Evolutionary conservation across 164 flowering plant genomes (phyloP).

Genomic region (Nelumbo lutea): DNA sequence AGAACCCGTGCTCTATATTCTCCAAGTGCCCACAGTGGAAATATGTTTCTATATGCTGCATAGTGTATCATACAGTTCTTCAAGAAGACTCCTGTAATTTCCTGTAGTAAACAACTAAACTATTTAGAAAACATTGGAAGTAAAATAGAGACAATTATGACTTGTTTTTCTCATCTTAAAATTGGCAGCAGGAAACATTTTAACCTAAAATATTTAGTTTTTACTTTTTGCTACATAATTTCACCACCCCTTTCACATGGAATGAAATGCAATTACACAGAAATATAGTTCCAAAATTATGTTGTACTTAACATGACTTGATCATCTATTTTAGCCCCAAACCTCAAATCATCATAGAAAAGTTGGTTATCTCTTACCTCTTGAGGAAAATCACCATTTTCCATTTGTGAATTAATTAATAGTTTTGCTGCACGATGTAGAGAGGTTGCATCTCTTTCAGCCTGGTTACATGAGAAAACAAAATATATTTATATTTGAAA

Average conservation of each 20-base stretch:
- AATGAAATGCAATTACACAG: no score
- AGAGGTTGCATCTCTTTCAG: conserved; percentile 41
- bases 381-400: conserved; percentile 47
- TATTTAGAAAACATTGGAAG: not conserved
- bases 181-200: no score
- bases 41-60: conserved; percentile 37
- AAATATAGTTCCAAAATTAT: no score
- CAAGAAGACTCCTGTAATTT: conserved; percentile 41
- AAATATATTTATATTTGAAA: not conserved
- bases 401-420: conserved; percentile 41
- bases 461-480: conserved; percentile 14
- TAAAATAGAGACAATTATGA: not conserved
- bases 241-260: no score
- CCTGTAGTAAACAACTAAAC: conserved; percentile 22
- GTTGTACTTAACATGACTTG: no score
- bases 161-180: no score
- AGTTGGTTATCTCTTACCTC: conserved; percentile 21
- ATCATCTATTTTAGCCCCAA: no score
- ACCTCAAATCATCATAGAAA: no score
- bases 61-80: conserved; percentile 43
- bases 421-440: conserved; percentile 43
- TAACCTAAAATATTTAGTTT: no score
- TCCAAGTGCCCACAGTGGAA: conserved; percentile 48
- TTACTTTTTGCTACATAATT: no score
- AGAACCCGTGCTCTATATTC: conserved; percentile 25